A percentile compares a stretch with the other conserved stretches of the same genome.
Evolutionary conservation across 2,329 filamentous ascomycete genomes (phyloP).

Genomic region (Sporothrix mexicana): DNA sequence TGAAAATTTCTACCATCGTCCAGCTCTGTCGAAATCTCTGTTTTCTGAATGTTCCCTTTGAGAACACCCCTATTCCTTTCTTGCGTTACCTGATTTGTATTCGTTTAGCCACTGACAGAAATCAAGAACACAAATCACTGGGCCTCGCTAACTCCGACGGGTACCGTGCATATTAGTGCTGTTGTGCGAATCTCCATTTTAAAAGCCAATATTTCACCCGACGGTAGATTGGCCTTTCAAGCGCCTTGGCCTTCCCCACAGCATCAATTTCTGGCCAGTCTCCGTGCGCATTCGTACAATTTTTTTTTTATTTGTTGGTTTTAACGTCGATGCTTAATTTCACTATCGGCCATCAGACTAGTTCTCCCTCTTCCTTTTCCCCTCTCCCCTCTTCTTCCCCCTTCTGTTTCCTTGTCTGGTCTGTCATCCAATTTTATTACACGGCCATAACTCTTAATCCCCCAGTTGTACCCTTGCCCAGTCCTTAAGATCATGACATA

Average conservation of each 20-base stretch:
- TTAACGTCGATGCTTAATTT: too few species aligned
- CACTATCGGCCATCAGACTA: too few species aligned
- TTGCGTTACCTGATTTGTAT: background rate
- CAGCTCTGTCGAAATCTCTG: too few species aligned
- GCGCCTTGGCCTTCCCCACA: conserved; percentile 6
- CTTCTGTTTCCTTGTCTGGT: background rate
- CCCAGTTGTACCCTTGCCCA: background rate
- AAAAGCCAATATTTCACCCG: conserved; percentile 5
- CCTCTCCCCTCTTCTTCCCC: background rate
- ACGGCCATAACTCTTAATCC: too few species aligned
- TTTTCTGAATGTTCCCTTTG: too few species aligned
- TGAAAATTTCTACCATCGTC: too few species aligned
- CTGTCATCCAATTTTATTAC: too few species aligned
- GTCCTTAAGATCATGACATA: background rate
- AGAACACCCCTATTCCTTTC: too few species aligned
- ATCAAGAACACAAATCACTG: conserved; percentile 2
- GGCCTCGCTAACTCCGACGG: background rate
- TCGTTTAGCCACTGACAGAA: background rate
- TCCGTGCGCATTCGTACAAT: background rate
- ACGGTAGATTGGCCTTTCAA: background rate
- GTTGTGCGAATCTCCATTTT: background rate
- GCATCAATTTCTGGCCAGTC: background rate
- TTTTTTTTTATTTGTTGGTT: background rate
- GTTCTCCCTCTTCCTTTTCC: too few species aligned
- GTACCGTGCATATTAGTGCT: conserved; percentile 3